Base-by-base conservation (phyloP, 805 yeast species). In the Nakazawaea siamensis region DNA sequence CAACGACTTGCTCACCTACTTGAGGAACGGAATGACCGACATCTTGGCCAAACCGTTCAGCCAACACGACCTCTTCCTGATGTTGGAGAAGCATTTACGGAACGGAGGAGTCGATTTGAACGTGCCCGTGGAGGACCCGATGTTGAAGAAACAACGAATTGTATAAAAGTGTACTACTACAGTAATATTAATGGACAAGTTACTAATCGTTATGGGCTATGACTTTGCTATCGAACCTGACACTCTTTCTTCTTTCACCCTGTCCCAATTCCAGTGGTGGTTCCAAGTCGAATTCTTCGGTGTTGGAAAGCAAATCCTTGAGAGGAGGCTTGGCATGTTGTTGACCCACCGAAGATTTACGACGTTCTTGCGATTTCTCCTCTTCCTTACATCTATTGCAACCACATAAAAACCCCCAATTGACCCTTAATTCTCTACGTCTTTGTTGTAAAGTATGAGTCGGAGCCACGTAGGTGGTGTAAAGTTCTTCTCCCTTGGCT, bases 1-100 rank as follows among this genome's bases (percentile, higher is more conserved):
- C 43, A 76, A 80, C 45, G 95, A 86, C 55, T 64, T 86, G 39
- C 81, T 82, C 31, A 80, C 78, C 1, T 86, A 83, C 54, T 60
- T 84, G 40, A 80, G 80, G 46, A 85, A 86, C 49, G 97, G 96
- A 4, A 87, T 87, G 85, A 79, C 84, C 39, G 95, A 86, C 55
- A 85, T 92, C 24, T 63, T 92, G 43, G 94, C 95, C 4, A 86
- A 92, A 51, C 98, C 98, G 1, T 92, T 92, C 54, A 81, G 94
- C 2, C 86, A 83, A 51, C 84, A 79, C 44, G 95, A 85, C 51
- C 64, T 92, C 38, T 83, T 79, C 50, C 66, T 76, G 41, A 84
- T 87, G 50, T 60, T 90, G 35, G 77, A 81, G 43, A 81, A 87
- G 47, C 86, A 83, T 52, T 63, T 81, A 35, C 68, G 73, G 38